Base-by-base conservation (phyloP, 495 filamentous ascomycete species). In the Neurospora sp. region DNA sequence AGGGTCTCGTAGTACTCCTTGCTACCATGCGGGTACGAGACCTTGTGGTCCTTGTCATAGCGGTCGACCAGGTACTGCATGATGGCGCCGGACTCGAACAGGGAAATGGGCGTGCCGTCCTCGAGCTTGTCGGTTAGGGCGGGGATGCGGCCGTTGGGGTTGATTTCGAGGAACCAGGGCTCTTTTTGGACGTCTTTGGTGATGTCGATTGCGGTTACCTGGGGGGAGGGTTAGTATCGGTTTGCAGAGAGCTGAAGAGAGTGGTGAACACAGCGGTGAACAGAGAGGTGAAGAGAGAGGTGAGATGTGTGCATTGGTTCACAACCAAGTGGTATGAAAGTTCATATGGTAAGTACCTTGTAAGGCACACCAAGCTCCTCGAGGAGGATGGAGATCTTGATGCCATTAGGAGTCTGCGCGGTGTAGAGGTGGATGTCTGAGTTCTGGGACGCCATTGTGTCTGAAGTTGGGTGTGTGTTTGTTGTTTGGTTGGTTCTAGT, bases 61-160 rank as follows among this genome's bases (percentile, higher is more conserved):
- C 86, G 84, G 38, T 91, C 89, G 59, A 91, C 89, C 8, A 98
- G 87, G 80, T 97, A 98, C 76, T 94, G 90, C 85, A 97, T 84
- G 78, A 97, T 96, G 72, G 90, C 85, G 69, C 93, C 94, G 73
- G 88, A 91, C 81, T 97, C 94, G 77, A 97, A 97, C 5, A 97
- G 75, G 20, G 86, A 83, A 80, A 97, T 94, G 40, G 83, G 82
- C 76, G 91, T 84, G 71, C 93, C 93, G 78, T 96, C 91, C 2
- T 79, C 75, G 77, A 91, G 89, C 12, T 86, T 89, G 80, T 97
- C 95, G 35, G 92, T 94, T 35, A 98, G 76, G 18, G 94, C 94
- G n/a, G 94, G 94, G 76, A 97, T 97, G 72, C 95, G 93, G 76
- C 94, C 94, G 78, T 98, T 97, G 70, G 94, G 94, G 82, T 97